Base-by-base conservation (phyloP, 768 basidiomycete genomes). In the Auriscalpium orientale region DNA sequence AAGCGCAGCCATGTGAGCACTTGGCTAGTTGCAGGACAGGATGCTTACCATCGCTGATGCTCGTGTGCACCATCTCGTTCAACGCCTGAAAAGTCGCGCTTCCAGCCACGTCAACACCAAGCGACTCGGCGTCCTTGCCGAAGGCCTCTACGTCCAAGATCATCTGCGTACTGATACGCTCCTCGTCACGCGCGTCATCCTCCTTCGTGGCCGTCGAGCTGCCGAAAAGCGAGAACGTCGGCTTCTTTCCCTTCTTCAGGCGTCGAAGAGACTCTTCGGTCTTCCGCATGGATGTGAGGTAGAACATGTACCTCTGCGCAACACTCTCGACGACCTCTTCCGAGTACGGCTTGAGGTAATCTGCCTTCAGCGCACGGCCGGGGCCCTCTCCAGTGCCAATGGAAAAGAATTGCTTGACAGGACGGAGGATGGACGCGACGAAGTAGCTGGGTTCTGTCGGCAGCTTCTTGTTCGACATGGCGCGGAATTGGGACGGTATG, bases 401-500 rank as follows among this genome's bases (percentile, higher is more conserved):
- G 13, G 73, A 83, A 66, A 95, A 91, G 68, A 91, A 87, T 11
- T 76, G 70, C 61, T 83, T 86, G 37, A 95, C 67, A 1, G 97
- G 91, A 33, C 85, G 85, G 36, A 98, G 74, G 56, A 98, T 85
- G 36, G 81, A 77, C 1, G 82, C 72, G 3, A 98, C 82, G 64
- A 95, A 98, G 67, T 91, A 86, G 65, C 93, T 97, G 21, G 92
- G 83, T 65, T 89, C 89, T 13, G 77, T 80, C 1, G 91, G 85
- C 58, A 75, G 72, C 4, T 82, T 81, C 66, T 85, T 85, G 68
- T 80, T 83, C 51, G 87, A 80, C 84, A 86, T 85, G 15, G 90
- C 90, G 52, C 95, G 80, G 63, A 95, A 90, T 64, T 98, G 94
- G 0, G 89, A 86, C 1, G 92, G 91, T 65, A 98, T 89, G 0